Evolutionary conservation across 2,329 filamentous ascomycete species (phyloP), one percentile per base, ranked within the genome.

Genomic region (Ceratocystis destructans): DNA sequence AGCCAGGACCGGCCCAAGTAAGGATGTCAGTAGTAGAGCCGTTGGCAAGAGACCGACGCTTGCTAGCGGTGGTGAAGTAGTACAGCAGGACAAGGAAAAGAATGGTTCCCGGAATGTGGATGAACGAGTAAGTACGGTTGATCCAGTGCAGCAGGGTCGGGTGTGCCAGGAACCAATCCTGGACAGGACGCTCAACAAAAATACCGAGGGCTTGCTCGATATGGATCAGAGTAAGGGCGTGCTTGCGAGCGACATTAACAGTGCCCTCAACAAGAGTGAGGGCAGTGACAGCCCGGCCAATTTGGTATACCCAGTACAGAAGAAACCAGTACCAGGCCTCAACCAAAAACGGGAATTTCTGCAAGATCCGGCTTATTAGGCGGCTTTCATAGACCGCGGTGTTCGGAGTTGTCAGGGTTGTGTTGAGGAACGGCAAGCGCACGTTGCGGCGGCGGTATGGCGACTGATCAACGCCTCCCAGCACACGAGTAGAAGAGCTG

Each of bases 241-340:
- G 87, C 66, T 80, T 78, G 62, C 87, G 82, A 2, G 87, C 87
- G 20, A 87, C 81, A 70, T 88, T 77, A 69, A 89, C 85, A 1
- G 87, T 89, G 31, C 80, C 82, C 72, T 87, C 82, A 68, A 86
- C 79, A 59, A 90, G 80, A 0, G 84, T 87, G 1, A 90, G 75
- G 2, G 87, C 87, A 15, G 84, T 87, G 72, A 89, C 84, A 25
- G 87, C 87, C 66, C 87, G 84, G 28, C 86, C 87, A 12, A 90
- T 75, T 74, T 90, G 87, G 73, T 90, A 90, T 37, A 88, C 87
- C 86, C 87, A 90, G 76, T 90, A 90, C 63, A 90, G 85, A 69
- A 89, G 76, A 2, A 84, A 83, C 87, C 87, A 90, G 71, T 90
- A 90, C 86, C 87, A 90, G 50, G 83, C 86, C 74, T 90, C 88